Evolutionary conservation across 768 basidiomycete species (phyloP).

Genomic region (Astraeus odoratus): DNA sequence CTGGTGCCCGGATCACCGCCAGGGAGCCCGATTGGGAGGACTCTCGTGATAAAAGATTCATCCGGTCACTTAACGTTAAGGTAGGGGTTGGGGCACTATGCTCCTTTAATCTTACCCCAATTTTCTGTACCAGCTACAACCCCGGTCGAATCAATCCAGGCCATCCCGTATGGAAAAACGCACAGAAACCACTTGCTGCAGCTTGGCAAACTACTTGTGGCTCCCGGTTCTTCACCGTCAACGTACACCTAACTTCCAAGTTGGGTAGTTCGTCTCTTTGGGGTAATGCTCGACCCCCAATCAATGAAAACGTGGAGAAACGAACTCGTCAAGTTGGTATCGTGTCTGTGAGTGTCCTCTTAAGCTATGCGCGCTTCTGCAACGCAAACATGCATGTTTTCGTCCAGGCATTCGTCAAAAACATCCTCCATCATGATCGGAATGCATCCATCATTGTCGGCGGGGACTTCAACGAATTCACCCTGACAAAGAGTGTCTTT

Average conservation of each 20-base stretch:
- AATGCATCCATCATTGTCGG: constrained; percentile 46
- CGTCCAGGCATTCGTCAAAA: constrained; percentile 42
- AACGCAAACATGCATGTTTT: not conserved
- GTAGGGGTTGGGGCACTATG: constrained; percentile 19
- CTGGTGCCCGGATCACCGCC: constrained; percentile 39
- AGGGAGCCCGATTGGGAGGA: constrained; percentile 43
- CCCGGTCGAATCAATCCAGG: constrained; percentile 57
- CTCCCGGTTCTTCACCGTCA: constrained; percentile 47
- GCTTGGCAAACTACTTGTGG: constrained; percentile 44
- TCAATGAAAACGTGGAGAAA: constrained; percentile 43
- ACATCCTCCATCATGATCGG: constrained; percentile 35
- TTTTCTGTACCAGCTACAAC: constrained; percentile 37
- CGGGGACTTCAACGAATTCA: constrained; percentile 59
- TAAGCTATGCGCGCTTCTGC: not conserved
- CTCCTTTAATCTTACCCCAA: not conserved
- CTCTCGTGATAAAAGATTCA: constrained; percentile 30
- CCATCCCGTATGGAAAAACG: constrained; percentile 46
- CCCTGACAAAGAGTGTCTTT: constrained; percentile 47
- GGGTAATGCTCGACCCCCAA: constrained; percentile 52
- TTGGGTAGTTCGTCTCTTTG: constrained; percentile 47
- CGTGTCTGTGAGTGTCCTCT: constrained; percentile 37
- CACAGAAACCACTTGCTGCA: constrained; percentile 55
- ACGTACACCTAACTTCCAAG: constrained; percentile 55
- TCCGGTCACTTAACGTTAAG: constrained; percentile 34
- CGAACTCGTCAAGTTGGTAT: constrained; percentile 45